Percentiles rank a stretch among this genome's conserved stretches.
Conservation (phyloP, 1,284 basidiomycete genomes). For the Mycosarcoma mackinlayi region DNA sequence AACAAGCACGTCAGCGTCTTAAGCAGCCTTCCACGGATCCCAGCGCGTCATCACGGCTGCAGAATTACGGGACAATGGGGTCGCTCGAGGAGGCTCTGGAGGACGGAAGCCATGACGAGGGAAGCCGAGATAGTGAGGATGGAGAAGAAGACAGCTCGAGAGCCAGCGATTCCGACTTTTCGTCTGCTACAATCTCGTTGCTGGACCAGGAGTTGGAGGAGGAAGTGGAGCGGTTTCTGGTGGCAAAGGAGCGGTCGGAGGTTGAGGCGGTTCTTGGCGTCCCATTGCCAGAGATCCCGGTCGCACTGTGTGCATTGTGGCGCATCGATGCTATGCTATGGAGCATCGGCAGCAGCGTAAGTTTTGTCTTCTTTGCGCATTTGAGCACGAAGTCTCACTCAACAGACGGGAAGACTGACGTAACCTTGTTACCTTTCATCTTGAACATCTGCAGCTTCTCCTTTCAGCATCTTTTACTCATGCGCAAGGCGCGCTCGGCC, state of each 20-base stretch:
- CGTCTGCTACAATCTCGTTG: slow-evolving; percentile 27
- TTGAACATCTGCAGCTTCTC: slow-evolving; percentile 32
- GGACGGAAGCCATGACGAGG: slow-evolving; percentile 11
- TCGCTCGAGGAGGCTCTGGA: slow-evolving; percentile 20
- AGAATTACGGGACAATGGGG: slow-evolving; percentile 29
- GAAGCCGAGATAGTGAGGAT: neutral
- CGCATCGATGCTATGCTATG: slow-evolving; percentile 62
- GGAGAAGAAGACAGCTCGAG: slow-evolving; percentile 8
- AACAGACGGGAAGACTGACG: neutral
- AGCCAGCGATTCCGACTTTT: slow-evolving; percentile 22
- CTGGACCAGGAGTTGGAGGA: slow-evolving; percentile 45
- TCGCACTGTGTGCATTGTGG: slow-evolving; percentile 59
- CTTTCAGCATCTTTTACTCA: slow-evolving; percentile 55
- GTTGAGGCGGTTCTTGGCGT: slow-evolving; percentile 60
- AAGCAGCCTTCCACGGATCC: slow-evolving; percentile 15
- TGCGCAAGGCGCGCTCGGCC: slow-evolving; percentile 50
- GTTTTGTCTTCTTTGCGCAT: neutral
- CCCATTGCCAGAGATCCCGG: slow-evolving; percentile 53
- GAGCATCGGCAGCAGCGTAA: slow-evolving; percentile 56
- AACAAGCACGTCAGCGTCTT: slow-evolving; percentile 39
- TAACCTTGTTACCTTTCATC: neutral
- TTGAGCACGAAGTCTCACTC: neutral
- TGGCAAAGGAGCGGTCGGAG: slow-evolving; percentile 52
- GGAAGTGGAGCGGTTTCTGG: slow-evolving; percentile 41
- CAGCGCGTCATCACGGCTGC: neutral